A percentile compares a stretch with the other conserved stretches of the same genome.
Conservation (phyloP, 768 basidiomycete genomes). For the Mycena sanguinolenta region DNA sequence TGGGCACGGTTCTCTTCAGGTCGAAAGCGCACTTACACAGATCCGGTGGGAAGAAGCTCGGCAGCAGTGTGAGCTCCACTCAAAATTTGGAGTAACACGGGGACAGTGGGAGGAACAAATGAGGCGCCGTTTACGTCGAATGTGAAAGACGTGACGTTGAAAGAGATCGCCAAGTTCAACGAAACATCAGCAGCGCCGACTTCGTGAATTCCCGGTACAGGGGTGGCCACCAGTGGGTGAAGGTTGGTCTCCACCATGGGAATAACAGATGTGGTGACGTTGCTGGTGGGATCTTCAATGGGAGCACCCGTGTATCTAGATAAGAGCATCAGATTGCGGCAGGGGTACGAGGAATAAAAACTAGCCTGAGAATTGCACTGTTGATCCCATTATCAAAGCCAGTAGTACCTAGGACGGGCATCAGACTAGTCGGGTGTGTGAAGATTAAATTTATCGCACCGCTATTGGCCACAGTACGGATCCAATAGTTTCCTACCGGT, state of each 20-base stretch:
- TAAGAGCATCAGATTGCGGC: constrained; percentile 64
- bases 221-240: constrained; percentile 43
- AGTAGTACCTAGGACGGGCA: constrained; percentile 6
- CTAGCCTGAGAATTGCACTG: no score
- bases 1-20: no score
- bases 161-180: constrained; percentile 13
- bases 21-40: neutral
- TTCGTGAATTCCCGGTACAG: constrained; percentile 47
- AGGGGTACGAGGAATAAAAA: no score
- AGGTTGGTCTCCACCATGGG: constrained; percentile 55
- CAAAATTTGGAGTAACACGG: constrained; percentile 2
- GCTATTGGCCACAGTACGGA: constrained; percentile 40
- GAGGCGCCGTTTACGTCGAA: constrained; percentile 9
- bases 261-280: constrained; percentile 36
- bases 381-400: constrained; percentile 56
- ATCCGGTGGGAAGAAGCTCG: neutral
- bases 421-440: no score
- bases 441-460: constrained; percentile 1
- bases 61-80: neutral
- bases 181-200: constrained; percentile 24
- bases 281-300: constrained; percentile 38
- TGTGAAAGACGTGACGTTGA: constrained; percentile 2
- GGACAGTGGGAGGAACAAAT: neutral
- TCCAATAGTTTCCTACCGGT: constrained; percentile 58
- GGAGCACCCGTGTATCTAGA: constrained; percentile 62